Base-by-base conservation (phyloP, 192 early-diverging fungal species). In the Entomortierella parvispora region DNA sequence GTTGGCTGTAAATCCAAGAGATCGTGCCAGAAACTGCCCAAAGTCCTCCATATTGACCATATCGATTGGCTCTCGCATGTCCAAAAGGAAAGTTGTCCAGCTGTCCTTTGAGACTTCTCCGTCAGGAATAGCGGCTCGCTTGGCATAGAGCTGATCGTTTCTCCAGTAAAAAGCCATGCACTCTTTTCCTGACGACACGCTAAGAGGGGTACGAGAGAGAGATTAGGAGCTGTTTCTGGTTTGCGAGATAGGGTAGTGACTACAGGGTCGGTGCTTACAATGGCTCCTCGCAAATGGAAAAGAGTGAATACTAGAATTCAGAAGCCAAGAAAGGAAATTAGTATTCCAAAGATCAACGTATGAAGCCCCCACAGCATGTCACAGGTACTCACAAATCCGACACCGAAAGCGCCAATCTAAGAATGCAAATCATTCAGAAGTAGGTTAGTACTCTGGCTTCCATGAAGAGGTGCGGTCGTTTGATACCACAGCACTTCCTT, bases 131-230 rank as follows among this genome's bases (percentile, higher is more conserved):
- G 90, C 54, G 18, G 64, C 92, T 32, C 88, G 81, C 65, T 94
- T 95, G 0, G 93, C 91, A 68, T 90, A 95, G 22, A 97, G 82
- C 75, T 93, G 92, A 80, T 97, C 94, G 2, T 91, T 92, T 52
- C 86, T 89, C 89, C 93, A 97, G 72, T 93, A 92, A 80, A 97
- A 97, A 0, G 87, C 93, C 92, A 95, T 93, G 57, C 90, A 93
- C 48, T 93, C 82, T 32, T 81, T 66, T 15, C 90, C 93, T 1
- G 90, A 92, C 18, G 90, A 84, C 11, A 95, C 89, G 55, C 87
- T 89, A 62, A 17, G 47, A 47, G 26, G 60, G 10, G 37, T 45
- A 52, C 43, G 34, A 47, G 11, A 2, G 49, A 34, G 2, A 45
- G 40, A 25, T 50, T 23, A 8, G 12, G 14, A 1, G 31, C 8